Evolutionary conservation across 495 filamentous ascomycete species (phyloP), one percentile per base, ranked within the genome.

Genomic region (Rostrohypoxylon terebratum): DNA sequence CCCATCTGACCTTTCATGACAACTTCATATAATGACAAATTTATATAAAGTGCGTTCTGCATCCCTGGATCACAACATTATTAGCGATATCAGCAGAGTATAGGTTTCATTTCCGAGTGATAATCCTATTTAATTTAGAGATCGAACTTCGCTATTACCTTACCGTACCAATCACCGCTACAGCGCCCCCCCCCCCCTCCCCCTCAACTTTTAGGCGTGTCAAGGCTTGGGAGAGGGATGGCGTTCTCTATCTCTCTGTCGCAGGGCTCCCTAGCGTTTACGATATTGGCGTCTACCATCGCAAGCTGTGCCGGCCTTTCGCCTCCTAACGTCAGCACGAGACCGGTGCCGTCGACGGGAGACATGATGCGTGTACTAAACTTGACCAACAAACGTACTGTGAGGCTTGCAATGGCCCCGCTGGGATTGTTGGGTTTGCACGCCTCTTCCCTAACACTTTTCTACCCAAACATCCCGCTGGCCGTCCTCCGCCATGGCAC

Each of bases 381-480:
- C 65, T 31, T 75, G 11, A 70, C 66, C 8, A 38, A 63, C 45
- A 57, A 66, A n/a, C 61, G 55, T 47, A 50, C 33, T 5, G 20
- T 33, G 4, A 70, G 50, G 0, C 2, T 68, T 33, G 36, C 23
- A 9, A 28, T 67, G 10, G 23, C 23, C 0, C 75, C 72, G 9
- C 47, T 72, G 5, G 59, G 59, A 14, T 34, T 77, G 2, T 63
- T 77, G 14, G 57, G 65, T 1, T 53, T 73, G 33, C 57, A 71
- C 50, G 38, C 61, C 33, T 33, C 64, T 33, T 44, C 25, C 53
- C 51, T 77, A 14, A 61, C 66, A 14, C 47, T 33, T 11, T 33
- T 63, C 36, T 79, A 81, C 42, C 83, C 83, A 31, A 64, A 68
- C 23, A 73, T 79, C 40, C 74, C 82, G 0, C 59, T 72, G 1